Evolutionary conservation across 139 green algal genomes (phyloP), one percentile per base, ranked within the genome.

Genomic region (Dunaliella primolecta): DNA sequence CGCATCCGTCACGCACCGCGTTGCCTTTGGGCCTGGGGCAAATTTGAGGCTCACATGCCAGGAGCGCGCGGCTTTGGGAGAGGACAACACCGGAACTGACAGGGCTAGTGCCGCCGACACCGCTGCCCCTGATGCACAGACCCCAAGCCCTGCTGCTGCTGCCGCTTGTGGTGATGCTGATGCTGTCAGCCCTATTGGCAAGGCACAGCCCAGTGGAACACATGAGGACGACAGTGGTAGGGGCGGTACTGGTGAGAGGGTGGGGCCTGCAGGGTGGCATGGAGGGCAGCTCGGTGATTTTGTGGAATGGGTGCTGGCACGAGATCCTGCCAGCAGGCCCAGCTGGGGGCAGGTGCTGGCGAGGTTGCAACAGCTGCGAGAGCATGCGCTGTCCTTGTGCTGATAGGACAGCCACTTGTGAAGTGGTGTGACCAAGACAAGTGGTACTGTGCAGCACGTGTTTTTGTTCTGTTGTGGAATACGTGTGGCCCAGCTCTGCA

Each of bases 281-380:
- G 37, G 84, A 29, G 57, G 37, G 24, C 21, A 81, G 80, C 79
- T 95, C 32, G 80, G 89, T n/a, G 86, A 87, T 0, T 85, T 97
- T 80, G 84, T 97, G 55, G 81, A 93, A 20, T 94, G 84, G 86
- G 94, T 96, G 24, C 87, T 97, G 36, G 87, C 92, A 15, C 82
- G 94, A 2, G 89, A 95, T 35, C 88, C 89, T 0, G 35, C 56
- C 0, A 84, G 86, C 77, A 84, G 94, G 24, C 94, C 94, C 57
- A 88, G 85, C 1, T 84, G 94, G 55, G 82, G 33, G 24, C 38
- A 31, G 20, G 83, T 90, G 27, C 27, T 25, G 36, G 36, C 56
- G 15, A 57, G 87, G 1, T 32, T 91, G 0, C 36, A 36, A 21
- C n/a, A 25, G 33, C 33, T 46, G 71, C 57, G 33, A 23, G 81